Base-by-base conservation (phyloP, 2,329 filamentous ascomycete genomes). In the Arthrobotrys entomopaga region DNA sequence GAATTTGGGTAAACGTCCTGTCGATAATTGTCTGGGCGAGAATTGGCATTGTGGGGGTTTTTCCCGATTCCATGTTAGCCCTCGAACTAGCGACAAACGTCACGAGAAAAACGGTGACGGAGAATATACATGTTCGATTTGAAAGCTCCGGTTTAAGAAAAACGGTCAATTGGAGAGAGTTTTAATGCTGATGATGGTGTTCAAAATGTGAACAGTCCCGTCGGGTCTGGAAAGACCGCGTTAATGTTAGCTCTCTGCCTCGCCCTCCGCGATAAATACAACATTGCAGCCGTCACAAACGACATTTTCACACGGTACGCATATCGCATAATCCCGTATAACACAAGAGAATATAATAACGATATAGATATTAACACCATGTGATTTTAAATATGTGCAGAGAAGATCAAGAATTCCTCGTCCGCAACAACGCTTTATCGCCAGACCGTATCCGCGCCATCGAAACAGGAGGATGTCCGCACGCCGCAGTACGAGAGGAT, bases 331-430 rank as follows among this genome's bases (percentile, higher is more conserved):
- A 57, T 63, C 64, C 54, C 67, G 61, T 49, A 76, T 46, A 64
- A 52, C 6, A 22, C 11, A 13, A 53, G 20, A n/a, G n/a, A n/a
- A 15, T 13, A 53, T n/a, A 16, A 24, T 53, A 24, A 26, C 3
- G 2, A 43, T 3, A 13, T 43, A 43, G 3, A 8, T 26, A 26
- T 29, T 53, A 13, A 26, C 40, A 57, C 53, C 42, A 57, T 22
- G n/a, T 15, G 34, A 34, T 3, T n/a, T 13, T n/a, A n/a, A n/a
- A n/a, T n/a, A n/a, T n/a, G n/a, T 74, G 84, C 40, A 57, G 91
- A 77, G 95, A 99, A 84, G 95, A 99, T 85, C 93, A 93, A 84
- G 95, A 98, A 83, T 99, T 99, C 84, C 89, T 99, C 24, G 96
- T 92, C 71, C 89, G 89, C 67, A 87, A 97, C 86, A 86, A 87